Evolutionary conservation across 768 basidiomycete genomes (phyloP).

Genomic region (Macrolepiota dolichaula): DNA sequence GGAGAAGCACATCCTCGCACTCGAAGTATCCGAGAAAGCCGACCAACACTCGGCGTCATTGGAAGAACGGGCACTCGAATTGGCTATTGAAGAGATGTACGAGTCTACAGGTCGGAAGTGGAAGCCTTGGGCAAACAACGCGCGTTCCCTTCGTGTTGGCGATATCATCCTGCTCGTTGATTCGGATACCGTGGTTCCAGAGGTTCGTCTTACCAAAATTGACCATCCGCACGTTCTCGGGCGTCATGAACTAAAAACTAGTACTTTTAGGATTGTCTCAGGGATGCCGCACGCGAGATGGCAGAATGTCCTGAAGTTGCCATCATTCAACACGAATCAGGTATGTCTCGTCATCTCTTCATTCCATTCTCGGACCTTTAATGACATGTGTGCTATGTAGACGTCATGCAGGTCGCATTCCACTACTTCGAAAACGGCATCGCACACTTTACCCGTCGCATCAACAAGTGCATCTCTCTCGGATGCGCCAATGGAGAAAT

Average conservation of each 20-base stretch:
- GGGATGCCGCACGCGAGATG: conserved; percentile 86
- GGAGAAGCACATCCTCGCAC: conserved; percentile 46
- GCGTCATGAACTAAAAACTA: neutral
- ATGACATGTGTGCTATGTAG: conserved; percentile 31
- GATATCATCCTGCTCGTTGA: conserved; percentile 81
- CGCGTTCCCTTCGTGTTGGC: conserved; percentile 69
- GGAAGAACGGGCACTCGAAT: conserved; percentile 69
- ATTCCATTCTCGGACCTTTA: neutral
- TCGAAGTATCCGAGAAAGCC: conserved; percentile 38
- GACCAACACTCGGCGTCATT: conserved; percentile 40
- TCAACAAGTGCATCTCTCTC: conserved; percentile 82
- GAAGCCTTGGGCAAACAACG: conserved; percentile 78
- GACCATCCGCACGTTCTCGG: neutral
- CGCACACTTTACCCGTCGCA: conserved; percentile 82
- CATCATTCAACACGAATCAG: conserved; percentile 89
- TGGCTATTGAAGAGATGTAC: conserved; percentile 73
- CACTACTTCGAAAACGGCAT: conserved; percentile 93
- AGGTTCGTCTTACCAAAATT: conserved; percentile 35
- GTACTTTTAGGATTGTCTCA: conserved; percentile 69
- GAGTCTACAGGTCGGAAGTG: conserved; percentile 54
- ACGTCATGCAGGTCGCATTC: conserved; percentile 87
- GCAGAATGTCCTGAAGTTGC: conserved; percentile 78
- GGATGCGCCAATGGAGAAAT: conserved; percentile 79
- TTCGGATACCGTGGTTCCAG: conserved; percentile 77
- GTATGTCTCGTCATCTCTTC: conserved; percentile 26